Evolutionary conservation across 1,284 basidiomycete species (phyloP).

Genomic region (Trametes sp.): DNA sequence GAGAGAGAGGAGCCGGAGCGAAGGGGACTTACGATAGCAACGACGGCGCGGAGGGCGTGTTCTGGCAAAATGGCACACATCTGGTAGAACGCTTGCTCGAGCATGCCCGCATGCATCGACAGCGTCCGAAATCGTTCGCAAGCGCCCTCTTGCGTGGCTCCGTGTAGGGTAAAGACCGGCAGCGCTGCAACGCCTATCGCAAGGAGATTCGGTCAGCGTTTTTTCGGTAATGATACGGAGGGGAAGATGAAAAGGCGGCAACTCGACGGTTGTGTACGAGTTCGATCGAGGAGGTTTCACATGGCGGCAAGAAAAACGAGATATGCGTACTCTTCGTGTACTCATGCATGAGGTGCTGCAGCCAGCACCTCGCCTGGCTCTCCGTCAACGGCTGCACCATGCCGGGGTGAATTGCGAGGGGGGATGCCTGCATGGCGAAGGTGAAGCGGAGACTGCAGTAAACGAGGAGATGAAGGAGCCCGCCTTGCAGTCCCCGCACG

Average conservation of each 20-base stretch:
- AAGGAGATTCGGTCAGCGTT: not conserved
- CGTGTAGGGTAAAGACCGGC: slow-evolving; percentile 1
- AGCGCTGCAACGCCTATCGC: slow-evolving; percentile 6
- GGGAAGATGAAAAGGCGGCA: not conserved
- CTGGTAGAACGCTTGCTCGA: slow-evolving; percentile 15
- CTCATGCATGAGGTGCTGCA: slow-evolving; percentile 8
- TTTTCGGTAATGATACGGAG: not conserved
- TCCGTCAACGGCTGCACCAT: slow-evolving; percentile 25
- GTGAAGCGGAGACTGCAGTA: too few relatives aligned
- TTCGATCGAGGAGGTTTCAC: too few relatives aligned
- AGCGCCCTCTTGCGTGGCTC: not conserved
- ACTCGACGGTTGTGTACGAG: too few relatives aligned
- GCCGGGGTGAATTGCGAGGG: slow-evolving; percentile 8
- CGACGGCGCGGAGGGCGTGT: slow-evolving; percentile 9
- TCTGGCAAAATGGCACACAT: slow-evolving; percentile 16
- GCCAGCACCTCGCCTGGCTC: slow-evolving; percentile 23
- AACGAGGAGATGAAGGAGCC: slow-evolving; percentile 24
- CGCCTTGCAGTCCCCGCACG: slow-evolving; percentile 19
- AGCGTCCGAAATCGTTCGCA: slow-evolving; percentile 1
- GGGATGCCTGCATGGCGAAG: slow-evolving; percentile 3
- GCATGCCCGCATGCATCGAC: slow-evolving; percentile 20
- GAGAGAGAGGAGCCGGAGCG: too few relatives aligned
- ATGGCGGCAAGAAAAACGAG: too few relatives aligned
- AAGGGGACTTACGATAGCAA: slow-evolving; percentile 21
- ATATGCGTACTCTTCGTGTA: slow-evolving; percentile 16